Percentiles rank a stretch among this genome's conserved stretches.
Conservation (phyloP, 345 rosid species). For the Luvunga scandens region DNA sequence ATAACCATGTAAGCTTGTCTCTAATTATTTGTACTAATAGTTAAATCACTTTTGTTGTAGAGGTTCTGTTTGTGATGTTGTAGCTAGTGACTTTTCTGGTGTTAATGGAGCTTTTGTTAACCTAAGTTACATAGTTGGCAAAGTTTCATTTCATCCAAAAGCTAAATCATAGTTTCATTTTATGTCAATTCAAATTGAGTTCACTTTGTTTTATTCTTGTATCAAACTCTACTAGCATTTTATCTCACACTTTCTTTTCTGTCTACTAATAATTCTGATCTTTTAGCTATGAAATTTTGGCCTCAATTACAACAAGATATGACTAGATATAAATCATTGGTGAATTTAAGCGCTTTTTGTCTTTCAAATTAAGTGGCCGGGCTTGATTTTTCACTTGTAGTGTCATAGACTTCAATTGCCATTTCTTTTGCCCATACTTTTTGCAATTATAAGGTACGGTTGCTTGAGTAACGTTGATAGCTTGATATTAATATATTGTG, state of each 20-base stretch:
- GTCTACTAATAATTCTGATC: background rate
- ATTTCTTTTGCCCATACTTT: background rate
- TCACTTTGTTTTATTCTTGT: background rate
- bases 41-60: slow-evolving; percentile 20
- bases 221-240: background rate
- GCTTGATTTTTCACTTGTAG: background rate
- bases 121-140: background rate
- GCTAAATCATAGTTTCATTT: background rate
- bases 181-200: background rate
- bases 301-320: background rate
- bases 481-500: background rate
- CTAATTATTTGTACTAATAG: slow-evolving; percentile 16
- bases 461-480: background rate
- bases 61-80: slow-evolving; percentile 17
- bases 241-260: background rate
- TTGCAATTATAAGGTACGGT: background rate
- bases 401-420: no score
- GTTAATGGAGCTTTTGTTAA: background rate
- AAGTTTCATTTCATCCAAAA: slow-evolving; percentile 11
- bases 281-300: background rate
- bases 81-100: slow-evolving; percentile 11
- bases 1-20: slow-evolving; percentile 17
- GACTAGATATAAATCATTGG: background rate
- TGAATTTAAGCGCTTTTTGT: background rate
- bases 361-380: background rate